Conservation (phyloP, 257 asterid species). For the Ilex aquifolium region DNA sequence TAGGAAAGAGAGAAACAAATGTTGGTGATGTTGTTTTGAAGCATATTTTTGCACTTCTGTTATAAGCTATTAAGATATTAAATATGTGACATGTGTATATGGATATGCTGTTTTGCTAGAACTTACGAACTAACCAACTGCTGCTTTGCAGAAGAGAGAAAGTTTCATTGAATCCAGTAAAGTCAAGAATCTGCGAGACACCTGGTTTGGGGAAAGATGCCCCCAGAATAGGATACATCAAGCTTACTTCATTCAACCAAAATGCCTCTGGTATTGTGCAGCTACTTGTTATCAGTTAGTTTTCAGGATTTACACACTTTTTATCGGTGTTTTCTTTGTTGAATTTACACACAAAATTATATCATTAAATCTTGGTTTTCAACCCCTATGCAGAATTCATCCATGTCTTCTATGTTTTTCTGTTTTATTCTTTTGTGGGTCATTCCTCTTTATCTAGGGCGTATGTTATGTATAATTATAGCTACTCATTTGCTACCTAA, state of each 20-base stretch:
- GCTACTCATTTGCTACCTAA: no score
- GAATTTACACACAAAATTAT: no score
- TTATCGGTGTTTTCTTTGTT: neutral
- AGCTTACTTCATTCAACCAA: constrained; percentile 86
- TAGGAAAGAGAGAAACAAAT: no score
- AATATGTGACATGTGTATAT: neutral
- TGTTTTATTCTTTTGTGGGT: constrained; percentile 1
- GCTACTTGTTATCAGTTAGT: neutral
- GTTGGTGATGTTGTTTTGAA: neutral
- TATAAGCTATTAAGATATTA: constrained; percentile 6
- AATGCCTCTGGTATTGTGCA: constrained; percentile 75
- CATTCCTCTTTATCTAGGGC: neutral
- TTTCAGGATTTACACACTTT: neutral
- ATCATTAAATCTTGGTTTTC: neutral
- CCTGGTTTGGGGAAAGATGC: constrained; percentile 56
- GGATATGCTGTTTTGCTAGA: neutral
- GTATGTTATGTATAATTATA: neutral
- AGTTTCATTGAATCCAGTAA: constrained; percentile 83
- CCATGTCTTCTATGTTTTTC: neutral
- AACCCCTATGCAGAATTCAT: constrained; percentile 3
- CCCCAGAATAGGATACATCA: constrained; percentile 80
- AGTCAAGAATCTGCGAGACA: constrained; percentile 73
- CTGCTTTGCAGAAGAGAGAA: constrained; percentile 74
- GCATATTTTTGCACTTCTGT: neutral
- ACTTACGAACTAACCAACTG: constrained; percentile 9